phyloP scores from a whole-genome alignment of 768 basidiomycete species.

The Chiua virens region DNA sequence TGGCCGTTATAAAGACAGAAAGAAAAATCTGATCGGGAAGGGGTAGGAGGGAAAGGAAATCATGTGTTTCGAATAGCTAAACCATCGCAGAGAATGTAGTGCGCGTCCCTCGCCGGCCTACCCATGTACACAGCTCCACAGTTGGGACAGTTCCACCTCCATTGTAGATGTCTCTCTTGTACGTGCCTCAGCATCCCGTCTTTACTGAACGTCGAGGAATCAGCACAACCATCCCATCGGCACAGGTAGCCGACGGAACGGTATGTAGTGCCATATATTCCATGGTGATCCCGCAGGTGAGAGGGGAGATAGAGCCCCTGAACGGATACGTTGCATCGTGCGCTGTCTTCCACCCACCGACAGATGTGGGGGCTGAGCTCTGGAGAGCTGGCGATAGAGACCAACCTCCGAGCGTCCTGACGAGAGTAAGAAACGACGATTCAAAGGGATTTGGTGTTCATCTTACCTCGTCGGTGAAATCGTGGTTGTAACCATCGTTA shows the following conservation, averaged over 20 bases:
- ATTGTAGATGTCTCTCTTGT: slow-evolving; percentile 24
- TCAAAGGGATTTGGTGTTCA: background rate
- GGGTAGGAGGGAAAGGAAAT: background rate
- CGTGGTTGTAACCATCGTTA: slow-evolving; percentile 27
- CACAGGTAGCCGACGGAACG: slow-evolving; percentile 14
- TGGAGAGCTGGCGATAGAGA: slow-evolving; percentile 29
- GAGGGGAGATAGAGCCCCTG: slow-evolving; percentile 17
- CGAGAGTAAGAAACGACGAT: slow-evolving; percentile 8
- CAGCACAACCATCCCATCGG: slow-evolving; percentile 25
- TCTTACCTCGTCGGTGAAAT: slow-evolving; percentile 31
- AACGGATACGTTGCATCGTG: slow-evolving; percentile 10
- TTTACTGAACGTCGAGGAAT: slow-evolving; percentile 15
- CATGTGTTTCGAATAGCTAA: background rate
- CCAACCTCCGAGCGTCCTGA: slow-evolving; percentile 25
- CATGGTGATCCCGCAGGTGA: slow-evolving; percentile 22
- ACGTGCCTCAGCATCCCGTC: slow-evolving; percentile 25
- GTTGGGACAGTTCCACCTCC: slow-evolving; percentile 25
- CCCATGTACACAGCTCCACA: slow-evolving; percentile 20
- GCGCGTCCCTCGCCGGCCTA: slow-evolving; percentile 18
- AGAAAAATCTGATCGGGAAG: background rate
- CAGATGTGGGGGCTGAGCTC: slow-evolving; percentile 26
- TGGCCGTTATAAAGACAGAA: background rate
- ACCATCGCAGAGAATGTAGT: slow-evolving; percentile 12
- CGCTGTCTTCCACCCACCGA: slow-evolving; percentile 18
- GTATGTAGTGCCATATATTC: slow-evolving; percentile 12